A percentile compares a stretch with the other conserved stretches of the same genome.
These are phyloP conservation scores for Fusarium annulatum DNA, from an alignment of 2,329 filamentous ascomycete genomes.

Conservation along the genomic window DNA sequence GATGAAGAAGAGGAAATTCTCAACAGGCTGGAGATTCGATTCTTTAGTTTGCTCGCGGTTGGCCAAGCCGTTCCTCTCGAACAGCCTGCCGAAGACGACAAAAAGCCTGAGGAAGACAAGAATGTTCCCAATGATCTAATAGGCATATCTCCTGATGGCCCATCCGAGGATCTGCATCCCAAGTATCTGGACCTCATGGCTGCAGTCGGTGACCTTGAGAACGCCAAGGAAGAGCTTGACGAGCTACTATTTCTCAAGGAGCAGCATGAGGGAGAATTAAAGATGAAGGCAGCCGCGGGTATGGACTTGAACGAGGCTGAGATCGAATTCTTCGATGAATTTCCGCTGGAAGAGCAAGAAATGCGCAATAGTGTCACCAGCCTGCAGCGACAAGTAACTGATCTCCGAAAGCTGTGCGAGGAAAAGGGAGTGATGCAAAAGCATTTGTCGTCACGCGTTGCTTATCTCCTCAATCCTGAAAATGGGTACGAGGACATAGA, in stretches of 20 bases:
- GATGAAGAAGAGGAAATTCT: constrained; percentile 53
- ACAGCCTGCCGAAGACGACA: constrained; percentile 3
- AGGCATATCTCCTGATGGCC: constrained; percentile 51
- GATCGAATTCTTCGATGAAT: constrained; percentile 58
- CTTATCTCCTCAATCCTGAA: constrained; percentile 54
- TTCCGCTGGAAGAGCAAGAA: constrained; percentile 50
- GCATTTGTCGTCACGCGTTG: constrained; percentile 53
- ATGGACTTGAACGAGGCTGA: constrained; percentile 52
- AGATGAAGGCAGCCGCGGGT: constrained; percentile 46
- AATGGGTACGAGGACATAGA: constrained; percentile 55
- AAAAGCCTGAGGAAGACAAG: constrained; percentile 12
- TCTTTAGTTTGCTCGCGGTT: constrained; percentile 53
- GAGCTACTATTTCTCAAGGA: constrained; percentile 57
- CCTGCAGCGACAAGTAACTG: constrained; percentile 49
- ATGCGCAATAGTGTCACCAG: constrained; percentile 50
- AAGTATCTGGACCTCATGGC: constrained; percentile 58
- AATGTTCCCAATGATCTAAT: constrained; percentile 49
- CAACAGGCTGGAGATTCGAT: constrained; percentile 50
- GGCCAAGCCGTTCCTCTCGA: constrained; percentile 37
- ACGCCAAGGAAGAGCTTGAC: constrained; percentile 59
- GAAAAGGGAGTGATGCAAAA: constrained; percentile 56
- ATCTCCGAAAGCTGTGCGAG: constrained; percentile 55
- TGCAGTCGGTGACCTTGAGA: constrained; percentile 57
- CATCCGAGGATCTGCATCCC: constrained; percentile 58
- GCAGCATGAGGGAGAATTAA: constrained; percentile 52